Evolutionary conservation across 352 stramenopile genomes (phyloP).

Genomic region (Globisporangium middletonii): DNA sequence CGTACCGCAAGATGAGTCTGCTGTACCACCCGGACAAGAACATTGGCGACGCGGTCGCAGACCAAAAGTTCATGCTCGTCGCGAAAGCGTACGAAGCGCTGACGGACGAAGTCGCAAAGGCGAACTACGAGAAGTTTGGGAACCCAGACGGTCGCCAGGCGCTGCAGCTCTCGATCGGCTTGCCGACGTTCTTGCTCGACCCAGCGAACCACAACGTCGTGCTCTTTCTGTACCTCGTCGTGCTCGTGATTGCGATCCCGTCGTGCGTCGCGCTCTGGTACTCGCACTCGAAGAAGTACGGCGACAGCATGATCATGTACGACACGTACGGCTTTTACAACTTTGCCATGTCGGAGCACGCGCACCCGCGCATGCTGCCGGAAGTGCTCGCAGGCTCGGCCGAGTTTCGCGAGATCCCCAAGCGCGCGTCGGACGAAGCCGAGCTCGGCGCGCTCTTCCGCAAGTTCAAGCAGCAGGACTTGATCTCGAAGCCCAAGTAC

Average conservation of each 20-base stretch:
- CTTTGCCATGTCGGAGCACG: conserved; percentile 94
- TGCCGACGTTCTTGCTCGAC: conserved; percentile 97
- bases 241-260: conserved; percentile 98
- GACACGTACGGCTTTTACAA: conserved; percentile 99
- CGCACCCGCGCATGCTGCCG: conserved; percentile 92
- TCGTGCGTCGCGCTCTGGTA: conserved; percentile 94
- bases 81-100: conserved; percentile 93
- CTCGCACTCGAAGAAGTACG: conserved; percentile 97
- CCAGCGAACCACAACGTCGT: conserved; percentile 97
- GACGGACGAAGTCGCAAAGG: conserved; percentile 94
- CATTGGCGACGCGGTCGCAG: conserved; percentile 93
- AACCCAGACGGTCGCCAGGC: conserved; percentile 98
- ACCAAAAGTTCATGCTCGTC: conserved; percentile 99
- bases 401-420: conserved; percentile 86
- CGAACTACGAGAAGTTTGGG: conserved; percentile 98
- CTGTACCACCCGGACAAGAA: conserved; percentile 95
- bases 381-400: conserved; percentile 91
- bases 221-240: conserved; percentile 97
- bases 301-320: conserved; percentile 99
- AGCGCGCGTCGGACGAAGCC: conserved; percentile 47
- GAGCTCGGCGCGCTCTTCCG: conserved; percentile 64
- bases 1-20: conserved; percentile 92
- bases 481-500: conserved; percentile 82
- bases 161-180: conserved; percentile 93
- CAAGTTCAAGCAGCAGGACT: conserved; percentile 72